phyloP scores from a whole-genome alignment of 2,329 filamentous ascomycete genomes.

The Curvularia sp. region DNA sequence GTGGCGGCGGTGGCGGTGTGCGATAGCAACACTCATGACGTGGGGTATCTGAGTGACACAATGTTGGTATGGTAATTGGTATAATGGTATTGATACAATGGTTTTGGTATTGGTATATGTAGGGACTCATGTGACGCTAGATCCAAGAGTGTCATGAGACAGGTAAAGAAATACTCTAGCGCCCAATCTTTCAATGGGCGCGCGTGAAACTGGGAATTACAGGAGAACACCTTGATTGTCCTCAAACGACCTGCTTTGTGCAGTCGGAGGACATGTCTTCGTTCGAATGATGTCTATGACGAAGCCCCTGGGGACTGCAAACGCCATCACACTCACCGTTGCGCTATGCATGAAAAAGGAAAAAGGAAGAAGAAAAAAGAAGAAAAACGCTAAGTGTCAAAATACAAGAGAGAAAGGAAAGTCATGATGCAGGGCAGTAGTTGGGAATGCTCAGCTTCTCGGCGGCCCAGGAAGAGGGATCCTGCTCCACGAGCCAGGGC shows the following conservation, averaged over 20 bases:
- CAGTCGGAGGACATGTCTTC: background rate
- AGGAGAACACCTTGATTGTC: background rate
- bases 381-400: conserved; percentile 14
- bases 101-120: background rate
- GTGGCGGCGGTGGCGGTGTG: conserved; percentile 3
- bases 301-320: conserved; percentile 3
- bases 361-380: conserved; percentile 8
- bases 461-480: conserved; percentile 39
- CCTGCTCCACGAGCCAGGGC: conserved; percentile 44
- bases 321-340: conserved; percentile 5
- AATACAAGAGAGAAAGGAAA: conserved; percentile 19
- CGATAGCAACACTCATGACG: conserved; percentile 1
- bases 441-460: conserved; percentile 12
- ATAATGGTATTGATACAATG: background rate
- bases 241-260: conserved; percentile 4
- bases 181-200: background rate
- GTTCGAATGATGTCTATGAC: conserved; percentile 1
- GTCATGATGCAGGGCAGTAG: conserved; percentile 3
- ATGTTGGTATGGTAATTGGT: too few species aligned
- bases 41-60: conserved; percentile 1
- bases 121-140: background rate
- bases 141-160: conserved; percentile 4
- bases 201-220: conserved; percentile 2
- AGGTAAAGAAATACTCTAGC: conserved; percentile 1
- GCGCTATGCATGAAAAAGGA: conserved; percentile 21